Evolutionary conservation across 1,284 basidiomycete genomes (phyloP).

Genomic region (Rhodotorula sp.): DNA sequence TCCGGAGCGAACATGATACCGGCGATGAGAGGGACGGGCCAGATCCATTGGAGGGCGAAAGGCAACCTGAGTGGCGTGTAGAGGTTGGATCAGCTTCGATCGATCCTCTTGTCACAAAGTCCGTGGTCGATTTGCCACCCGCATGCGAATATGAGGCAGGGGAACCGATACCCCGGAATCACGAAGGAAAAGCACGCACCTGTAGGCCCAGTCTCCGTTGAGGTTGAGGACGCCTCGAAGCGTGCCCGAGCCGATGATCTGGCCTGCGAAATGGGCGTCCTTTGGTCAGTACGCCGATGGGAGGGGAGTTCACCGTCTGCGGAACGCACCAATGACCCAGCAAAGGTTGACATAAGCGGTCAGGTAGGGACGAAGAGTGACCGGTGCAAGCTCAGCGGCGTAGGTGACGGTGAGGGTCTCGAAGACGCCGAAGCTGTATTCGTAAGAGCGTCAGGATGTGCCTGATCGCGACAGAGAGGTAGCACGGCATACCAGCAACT

Average conservation of each 20-base stretch:
- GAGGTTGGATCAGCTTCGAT: no score
- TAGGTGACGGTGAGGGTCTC: slow-evolving; percentile 55
- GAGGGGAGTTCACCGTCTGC: no score
- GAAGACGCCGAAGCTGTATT: slow-evolving; percentile 45
- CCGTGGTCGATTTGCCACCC: no score
- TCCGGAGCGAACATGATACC: slow-evolving; percentile 48
- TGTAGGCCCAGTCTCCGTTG: slow-evolving; percentile 44
- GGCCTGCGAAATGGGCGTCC: slow-evolving; percentile 29
- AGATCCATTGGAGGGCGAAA: slow-evolving; percentile 50
- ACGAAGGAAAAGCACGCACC: no score
- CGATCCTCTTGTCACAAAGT: no score
- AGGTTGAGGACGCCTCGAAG: slow-evolving; percentile 40
- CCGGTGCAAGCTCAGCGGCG: slow-evolving; percentile 55
- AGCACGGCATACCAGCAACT: no score
- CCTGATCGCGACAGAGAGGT: no score
- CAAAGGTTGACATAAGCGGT: slow-evolving; percentile 51
- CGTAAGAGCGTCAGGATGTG: neutral
- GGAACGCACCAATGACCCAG: slow-evolving; percentile 31
- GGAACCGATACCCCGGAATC: no score
- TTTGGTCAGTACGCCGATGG: neutral
- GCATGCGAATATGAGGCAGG: no score
- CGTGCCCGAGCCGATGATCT: slow-evolving; percentile 52
- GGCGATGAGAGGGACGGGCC: slow-evolving; percentile 46
- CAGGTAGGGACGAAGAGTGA: slow-evolving; percentile 53
- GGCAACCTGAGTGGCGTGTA: slow-evolving; percentile 44